Conservation (phyloP, 2,329 filamentous ascomycete genomes). For the Penicillium oxalicum region DNA sequence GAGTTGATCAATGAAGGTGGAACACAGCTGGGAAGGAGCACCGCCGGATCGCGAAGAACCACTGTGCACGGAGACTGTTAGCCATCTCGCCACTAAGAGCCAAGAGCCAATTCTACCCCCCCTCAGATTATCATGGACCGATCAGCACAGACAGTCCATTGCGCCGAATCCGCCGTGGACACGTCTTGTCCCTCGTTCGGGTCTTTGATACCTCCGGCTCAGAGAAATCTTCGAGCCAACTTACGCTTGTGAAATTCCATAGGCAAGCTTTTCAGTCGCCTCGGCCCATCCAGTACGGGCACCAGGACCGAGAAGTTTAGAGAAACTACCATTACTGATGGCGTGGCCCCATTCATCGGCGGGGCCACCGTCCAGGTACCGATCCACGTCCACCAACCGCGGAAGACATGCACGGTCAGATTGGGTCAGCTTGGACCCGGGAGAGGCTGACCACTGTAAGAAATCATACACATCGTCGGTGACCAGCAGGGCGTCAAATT, state of each 20-base stretch:
- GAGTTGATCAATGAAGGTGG: conserved; percentile 52
- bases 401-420: conserved; percentile 51
- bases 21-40: conserved; percentile 54
- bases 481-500: conserved; percentile 74
- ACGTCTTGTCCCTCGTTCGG: too few species aligned
- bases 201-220: too few species aligned
- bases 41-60: conserved; percentile 56
- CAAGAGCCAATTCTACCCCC: too few species aligned
- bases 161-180: too few species aligned
- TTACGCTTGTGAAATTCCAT: conserved; percentile 55
- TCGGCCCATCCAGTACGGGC: conserved; percentile 85
- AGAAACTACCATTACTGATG: conserved; percentile 83
- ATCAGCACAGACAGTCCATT: too few species aligned
- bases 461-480: conserved; percentile 94
- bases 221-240: conserved; percentile 13
- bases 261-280: conserved; percentile 56
- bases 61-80: conserved; percentile 26
- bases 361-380: conserved; percentile 56
- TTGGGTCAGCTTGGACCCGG: conserved; percentile 7
- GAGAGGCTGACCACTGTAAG: conserved; percentile 64
- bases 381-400: conserved; percentile 72
- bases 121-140: neutral
- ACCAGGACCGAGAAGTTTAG: conserved; percentile 78
- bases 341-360: conserved; percentile 68
- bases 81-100: neutral